Evolutionary conservation across 805 yeast species (phyloP).

Genomic region (Nakazawaea populi): DNA sequence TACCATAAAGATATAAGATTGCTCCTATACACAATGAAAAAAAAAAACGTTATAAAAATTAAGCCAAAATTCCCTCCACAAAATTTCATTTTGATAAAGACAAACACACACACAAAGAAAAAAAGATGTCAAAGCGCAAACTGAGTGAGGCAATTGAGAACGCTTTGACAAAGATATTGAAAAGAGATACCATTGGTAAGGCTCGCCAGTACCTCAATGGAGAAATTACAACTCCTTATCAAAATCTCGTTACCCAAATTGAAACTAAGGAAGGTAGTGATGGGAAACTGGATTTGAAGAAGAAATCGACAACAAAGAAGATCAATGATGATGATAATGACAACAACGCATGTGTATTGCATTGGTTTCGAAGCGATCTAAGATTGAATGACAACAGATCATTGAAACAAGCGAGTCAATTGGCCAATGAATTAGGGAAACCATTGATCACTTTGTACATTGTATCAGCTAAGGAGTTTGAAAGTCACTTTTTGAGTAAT

Average conservation of each 20-base stretch:
- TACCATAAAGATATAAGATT: too few species aligned
- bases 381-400: constrained; percentile 39
- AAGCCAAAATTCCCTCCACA: neutral
- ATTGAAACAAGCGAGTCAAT: constrained; percentile 28
- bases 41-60: neutral
- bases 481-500: constrained; percentile 36
- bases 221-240: neutral
- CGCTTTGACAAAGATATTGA: constrained; percentile 5
- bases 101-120: too few species aligned
- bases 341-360: constrained; percentile 26
- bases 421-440: constrained; percentile 22
- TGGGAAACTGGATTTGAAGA: neutral
- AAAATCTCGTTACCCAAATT: neutral
- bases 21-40: too few species aligned
- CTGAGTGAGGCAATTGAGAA: constrained; percentile 3
- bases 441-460: constrained; percentile 37
- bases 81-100: too few species aligned
- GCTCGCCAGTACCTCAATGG: constrained; percentile 3
- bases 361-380: constrained; percentile 43
- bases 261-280: neutral
- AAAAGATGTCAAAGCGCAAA: neutral
- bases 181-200: constrained; percentile 6
- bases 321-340: neutral
- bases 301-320: too few species aligned
- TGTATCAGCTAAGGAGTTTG: constrained; percentile 32